These are phyloP conservation scores for Pezicula rhizophila DNA, from an alignment of 2,329 filamentous ascomycete genomes.

Conservation along the genomic window DNA sequence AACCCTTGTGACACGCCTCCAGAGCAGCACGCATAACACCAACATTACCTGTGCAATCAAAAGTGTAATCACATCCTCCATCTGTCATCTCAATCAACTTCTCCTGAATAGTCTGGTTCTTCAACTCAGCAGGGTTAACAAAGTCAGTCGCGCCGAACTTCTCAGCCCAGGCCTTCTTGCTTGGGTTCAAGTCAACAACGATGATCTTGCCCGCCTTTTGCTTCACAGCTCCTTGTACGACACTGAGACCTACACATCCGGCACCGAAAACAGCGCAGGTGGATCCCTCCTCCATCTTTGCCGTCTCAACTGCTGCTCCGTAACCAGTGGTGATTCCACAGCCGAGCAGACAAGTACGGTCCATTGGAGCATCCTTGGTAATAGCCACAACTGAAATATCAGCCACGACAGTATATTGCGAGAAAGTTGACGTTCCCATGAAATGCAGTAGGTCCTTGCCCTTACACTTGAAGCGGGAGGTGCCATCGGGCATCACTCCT, in stretches of 20 bases:
- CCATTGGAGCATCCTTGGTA: slow-evolving; percentile 84
- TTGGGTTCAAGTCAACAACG: slow-evolving; percentile 74
- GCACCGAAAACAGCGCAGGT: slow-evolving; percentile 92
- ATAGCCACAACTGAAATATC: slow-evolving; percentile 97
- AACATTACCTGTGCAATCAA: slow-evolving; percentile 98
- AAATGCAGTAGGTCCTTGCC: slow-evolving; percentile 95
- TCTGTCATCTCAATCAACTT: slow-evolving; percentile 97
- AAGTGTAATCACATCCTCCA: slow-evolving; percentile 96
- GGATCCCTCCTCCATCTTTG: slow-evolving; percentile 82
- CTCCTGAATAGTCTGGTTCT: slow-evolving; percentile 77
- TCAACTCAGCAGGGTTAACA: slow-evolving; percentile 81
- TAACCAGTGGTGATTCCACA: slow-evolving; percentile 99
- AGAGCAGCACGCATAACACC: slow-evolving; percentile 91
- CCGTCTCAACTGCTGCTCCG: slow-evolving; percentile 89
- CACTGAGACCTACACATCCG: slow-evolving; percentile 90
- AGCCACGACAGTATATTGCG: slow-evolving; percentile 96
- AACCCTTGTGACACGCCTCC: slow-evolving; percentile 98
- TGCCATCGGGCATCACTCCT: slow-evolving; percentile 96
- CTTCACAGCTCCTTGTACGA: slow-evolving; percentile 84
- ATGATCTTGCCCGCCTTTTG: slow-evolving; percentile 42
- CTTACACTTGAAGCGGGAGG: slow-evolving; percentile 87
- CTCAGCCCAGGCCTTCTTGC: slow-evolving; percentile 84
- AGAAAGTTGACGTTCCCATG: slow-evolving; percentile 99
- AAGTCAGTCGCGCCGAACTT: slow-evolving; percentile 98
- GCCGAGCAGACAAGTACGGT: slow-evolving; percentile 90